These are phyloP conservation scores for Mucor plumbeus DNA, from an alignment of 371 early-diverging fungal species.

Conservation along the genomic window DNA sequence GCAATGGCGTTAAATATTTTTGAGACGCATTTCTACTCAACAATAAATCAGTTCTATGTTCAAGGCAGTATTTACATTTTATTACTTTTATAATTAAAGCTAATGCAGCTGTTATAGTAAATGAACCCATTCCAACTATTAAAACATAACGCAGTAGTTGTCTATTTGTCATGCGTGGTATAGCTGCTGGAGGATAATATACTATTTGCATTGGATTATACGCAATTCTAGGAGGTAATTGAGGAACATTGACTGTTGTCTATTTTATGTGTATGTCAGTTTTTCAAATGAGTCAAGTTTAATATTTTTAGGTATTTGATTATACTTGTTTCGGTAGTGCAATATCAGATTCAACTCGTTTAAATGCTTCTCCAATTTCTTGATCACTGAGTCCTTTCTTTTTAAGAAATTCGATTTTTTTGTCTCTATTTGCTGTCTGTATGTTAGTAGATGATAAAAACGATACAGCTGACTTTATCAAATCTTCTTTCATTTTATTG, in stretches of 20 bases:
- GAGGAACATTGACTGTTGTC: background rate
- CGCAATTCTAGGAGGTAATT: slow-evolving; percentile 18
- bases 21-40: slow-evolving; percentile 22
- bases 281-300: no score
- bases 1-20: slow-evolving; percentile 17
- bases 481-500: slow-evolving; percentile 49
- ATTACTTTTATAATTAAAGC: slow-evolving; percentile 42
- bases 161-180: slow-evolving; percentile 27
- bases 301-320: no score
- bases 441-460: slow-evolving; percentile 63
- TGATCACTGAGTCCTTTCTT: slow-evolving; percentile 61
- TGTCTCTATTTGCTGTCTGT: slow-evolving; percentile 55
- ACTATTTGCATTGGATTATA: slow-evolving; percentile 25
- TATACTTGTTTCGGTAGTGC: background rate
- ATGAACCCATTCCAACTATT: slow-evolving; percentile 34
- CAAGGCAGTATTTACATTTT: background rate
- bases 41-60: background rate
- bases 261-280: background rate
- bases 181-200: slow-evolving; percentile 33
- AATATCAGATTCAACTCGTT: slow-evolving; percentile 26
- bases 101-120: slow-evolving; percentile 37
- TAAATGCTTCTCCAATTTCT: slow-evolving; percentile 64
- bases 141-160: slow-evolving; percentile 35
- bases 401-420: slow-evolving; percentile 62
- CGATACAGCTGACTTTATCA: slow-evolving; percentile 56